phyloP scores from a whole-genome alignment of 179 eudicot species.

The Silene noctiflora region DNA sequence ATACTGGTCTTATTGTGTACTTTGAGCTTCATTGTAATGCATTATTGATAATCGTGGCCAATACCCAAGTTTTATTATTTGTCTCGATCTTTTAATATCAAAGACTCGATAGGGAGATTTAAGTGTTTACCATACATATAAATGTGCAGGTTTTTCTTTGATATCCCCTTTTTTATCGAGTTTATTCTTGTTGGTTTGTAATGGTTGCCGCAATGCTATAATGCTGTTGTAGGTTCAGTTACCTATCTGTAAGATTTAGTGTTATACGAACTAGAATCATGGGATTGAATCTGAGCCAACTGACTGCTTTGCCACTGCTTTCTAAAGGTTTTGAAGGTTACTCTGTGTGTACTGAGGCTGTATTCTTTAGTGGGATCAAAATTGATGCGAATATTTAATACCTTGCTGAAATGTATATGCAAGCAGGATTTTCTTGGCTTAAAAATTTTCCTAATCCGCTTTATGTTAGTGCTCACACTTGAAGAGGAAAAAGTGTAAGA shows the following conservation, averaged over 20 bases:
- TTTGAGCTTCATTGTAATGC: not conserved
- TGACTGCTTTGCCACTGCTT: not conserved
- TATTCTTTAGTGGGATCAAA: too few species aligned
- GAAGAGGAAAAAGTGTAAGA: too few species aligned
- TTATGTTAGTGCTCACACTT: too few species aligned
- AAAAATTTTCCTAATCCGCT: too few species aligned
- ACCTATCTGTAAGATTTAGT: not conserved
- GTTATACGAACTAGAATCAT: not conserved
- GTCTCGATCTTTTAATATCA: not conserved
- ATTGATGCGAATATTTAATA: too few species aligned
- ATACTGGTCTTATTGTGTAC: constrained; percentile 6
- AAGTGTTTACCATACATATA: not conserved
- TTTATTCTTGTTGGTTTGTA: constrained; percentile 1
- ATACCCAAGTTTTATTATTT: not conserved
- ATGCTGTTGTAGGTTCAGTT: not conserved
- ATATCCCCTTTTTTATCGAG: not conserved
- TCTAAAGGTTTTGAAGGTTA: not conserved
- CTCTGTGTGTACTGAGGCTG: too few species aligned
- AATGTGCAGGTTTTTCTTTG: not conserved
- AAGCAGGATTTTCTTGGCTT: too few species aligned
- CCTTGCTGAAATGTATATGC: too few species aligned
- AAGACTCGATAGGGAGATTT: not conserved
- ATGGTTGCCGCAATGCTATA: not conserved
- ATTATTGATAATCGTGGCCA: not conserved
- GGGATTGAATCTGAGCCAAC: not conserved